Base-by-base conservation (phyloP, 2,329 filamentous ascomycete species). In the Botrytis byssoidea region DNA sequence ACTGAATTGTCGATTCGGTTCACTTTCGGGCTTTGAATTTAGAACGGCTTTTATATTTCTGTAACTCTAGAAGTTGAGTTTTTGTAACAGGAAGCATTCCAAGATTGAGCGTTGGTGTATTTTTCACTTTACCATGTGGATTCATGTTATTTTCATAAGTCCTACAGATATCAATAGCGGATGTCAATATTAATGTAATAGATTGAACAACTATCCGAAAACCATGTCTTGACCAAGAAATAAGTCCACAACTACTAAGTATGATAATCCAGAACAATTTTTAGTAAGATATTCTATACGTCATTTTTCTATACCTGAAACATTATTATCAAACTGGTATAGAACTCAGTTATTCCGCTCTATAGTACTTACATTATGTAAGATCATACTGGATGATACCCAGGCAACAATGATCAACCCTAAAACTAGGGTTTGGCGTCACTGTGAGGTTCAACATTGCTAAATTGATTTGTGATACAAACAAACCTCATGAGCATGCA, bases 401-500 rank as follows among this genome's bases (percentile, higher is more conserved):
- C 4, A n/a, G 48, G 25, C 6, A 51, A n/a, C 5, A 14, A 6
- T 14, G 12, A 16, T 16, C 12, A 14, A 1, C 48, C 25, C 10
- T 14, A 14, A 8, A n/a, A 25, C n/a, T 51, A n/a, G 25, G 5
- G 9, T 12, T 51, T 14, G 25, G 48, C 25, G 22, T 51, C 12
- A 6, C 2, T 14, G n/a, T 14, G 25, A 51, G 20, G 44, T 22
- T 16, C 20, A 46, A 22, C 7, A 46, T 22, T 46, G 0, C 7
- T 4, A 9, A 2, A 8, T 46, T 7, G 8, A 16, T 14, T 1
- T n/a, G 1, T 14, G 1, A 51, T 10, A 3, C 48, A 25, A 25
- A 51, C 12, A 51, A 25, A n/a, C 25, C 4, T 51, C 10, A 51
- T n/a, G 5, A 51, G 4, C 25, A 4, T 51, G 12, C n/a, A 14